Evolutionary conservation across 495 filamentous ascomycete genomes (phyloP).

Genomic region (Talaromyces liani): DNA sequence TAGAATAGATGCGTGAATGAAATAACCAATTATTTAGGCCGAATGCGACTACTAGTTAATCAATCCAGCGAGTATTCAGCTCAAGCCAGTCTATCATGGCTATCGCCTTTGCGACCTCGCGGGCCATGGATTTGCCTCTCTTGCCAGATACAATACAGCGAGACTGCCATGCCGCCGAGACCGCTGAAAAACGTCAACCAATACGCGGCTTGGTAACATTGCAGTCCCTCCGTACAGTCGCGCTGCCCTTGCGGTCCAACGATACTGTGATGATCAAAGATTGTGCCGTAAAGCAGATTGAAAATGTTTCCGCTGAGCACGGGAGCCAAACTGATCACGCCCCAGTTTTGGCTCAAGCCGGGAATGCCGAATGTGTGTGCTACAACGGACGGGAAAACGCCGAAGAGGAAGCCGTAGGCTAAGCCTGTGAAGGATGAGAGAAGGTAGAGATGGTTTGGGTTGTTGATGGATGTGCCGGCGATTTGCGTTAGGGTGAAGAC

Average conservation of each 20-base stretch:
- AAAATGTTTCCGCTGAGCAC: constrained; percentile 84
- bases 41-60: background rate
- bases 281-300: constrained; percentile 71
- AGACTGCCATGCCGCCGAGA: constrained; percentile 58
- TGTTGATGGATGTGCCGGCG: constrained; percentile 66
- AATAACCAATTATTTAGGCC: too few species aligned
- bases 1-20: too few species aligned
- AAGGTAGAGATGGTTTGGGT: constrained; percentile 68
- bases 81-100: constrained; percentile 14
- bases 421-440: constrained; percentile 80
- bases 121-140: constrained; percentile 38
- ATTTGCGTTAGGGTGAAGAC: constrained; percentile 80
- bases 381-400: constrained; percentile 86
- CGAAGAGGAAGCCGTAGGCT: constrained; percentile 91
- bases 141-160: constrained; percentile 69
- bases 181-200: constrained; percentile 73
- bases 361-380: constrained; percentile 86
- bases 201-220: constrained; percentile 79
- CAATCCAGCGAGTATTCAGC: background rate
- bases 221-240: constrained; percentile 69
- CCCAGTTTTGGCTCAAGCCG: constrained; percentile 90
- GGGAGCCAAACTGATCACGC: constrained; percentile 82
- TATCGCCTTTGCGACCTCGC: constrained; percentile 22
- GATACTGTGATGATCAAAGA: constrained; percentile 75
- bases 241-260: constrained; percentile 59